These are phyloP conservation scores for Porphyra umbilicalis DNA, from an alignment of 31 red algal genomes.

Conservation along the genomic window DNA sequence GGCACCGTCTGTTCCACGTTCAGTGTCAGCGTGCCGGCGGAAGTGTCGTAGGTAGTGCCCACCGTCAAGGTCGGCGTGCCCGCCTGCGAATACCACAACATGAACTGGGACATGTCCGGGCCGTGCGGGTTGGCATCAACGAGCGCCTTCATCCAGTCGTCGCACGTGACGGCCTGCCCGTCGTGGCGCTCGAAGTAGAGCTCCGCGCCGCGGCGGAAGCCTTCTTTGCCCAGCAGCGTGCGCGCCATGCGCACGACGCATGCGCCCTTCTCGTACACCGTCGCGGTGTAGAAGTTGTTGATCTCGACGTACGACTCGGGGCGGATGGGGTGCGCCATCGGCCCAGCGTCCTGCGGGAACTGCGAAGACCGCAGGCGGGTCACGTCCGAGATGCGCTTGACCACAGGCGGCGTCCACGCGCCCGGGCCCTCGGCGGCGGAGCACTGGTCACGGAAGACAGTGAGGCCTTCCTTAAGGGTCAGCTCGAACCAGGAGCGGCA, in stretches of 20 bases:
- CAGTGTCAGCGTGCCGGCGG: constrained; percentile 37
- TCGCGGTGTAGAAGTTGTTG: constrained; percentile 96
- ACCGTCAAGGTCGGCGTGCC: constrained; percentile 79
- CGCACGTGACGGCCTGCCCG: constrained; percentile 94
- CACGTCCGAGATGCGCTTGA: constrained; percentile 92
- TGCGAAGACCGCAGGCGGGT: constrained; percentile 59
- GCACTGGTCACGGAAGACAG: constrained; percentile 95
- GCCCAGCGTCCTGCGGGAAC: constrained; percentile 96
- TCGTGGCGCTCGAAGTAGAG: constrained; percentile 93
- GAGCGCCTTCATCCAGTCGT: constrained; percentile 83
- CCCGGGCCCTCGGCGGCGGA: constrained; percentile 89
- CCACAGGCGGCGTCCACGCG: constrained; percentile 13
- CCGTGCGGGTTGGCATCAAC: constrained; percentile 79
- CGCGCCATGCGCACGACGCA: constrained; percentile 96
- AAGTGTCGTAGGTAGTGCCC: constrained; percentile 39
- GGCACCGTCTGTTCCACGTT: constrained; percentile 63
- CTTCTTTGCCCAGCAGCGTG: constrained; percentile 70
- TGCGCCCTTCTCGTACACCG: constrained; percentile 97
- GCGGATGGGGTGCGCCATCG: constrained; percentile 95
- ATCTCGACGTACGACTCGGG: constrained; percentile 77
- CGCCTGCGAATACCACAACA: constrained; percentile 83
- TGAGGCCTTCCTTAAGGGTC: constrained; percentile 95
- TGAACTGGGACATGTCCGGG: constrained; percentile 57
- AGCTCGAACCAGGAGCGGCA: constrained; percentile 92
- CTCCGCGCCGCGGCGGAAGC: constrained; percentile 91